These are phyloP conservation scores for Aristolochia fimbriata DNA, from an alignment of 164 flowering plant genomes.

Conservation along the genomic window DNA sequence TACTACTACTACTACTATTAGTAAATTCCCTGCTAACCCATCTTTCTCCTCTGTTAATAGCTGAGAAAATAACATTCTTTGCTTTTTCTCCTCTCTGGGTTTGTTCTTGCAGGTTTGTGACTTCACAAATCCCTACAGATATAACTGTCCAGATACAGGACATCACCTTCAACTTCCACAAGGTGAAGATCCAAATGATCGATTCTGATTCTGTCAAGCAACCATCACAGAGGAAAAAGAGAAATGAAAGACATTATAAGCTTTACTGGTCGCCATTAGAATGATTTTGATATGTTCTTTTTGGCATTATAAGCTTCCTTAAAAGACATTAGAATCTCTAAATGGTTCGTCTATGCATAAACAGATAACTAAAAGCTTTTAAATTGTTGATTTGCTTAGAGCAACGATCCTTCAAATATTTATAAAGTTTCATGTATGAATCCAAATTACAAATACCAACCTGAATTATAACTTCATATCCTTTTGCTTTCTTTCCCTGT, in stretches of 20 bases:
- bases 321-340: too few relatives aligned
- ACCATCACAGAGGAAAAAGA: not conserved
- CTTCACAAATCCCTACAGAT: slow-evolving; percentile 61
- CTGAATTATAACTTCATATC: not conserved
- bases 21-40: not conserved
- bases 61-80: too few relatives aligned
- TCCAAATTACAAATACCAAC: not conserved
- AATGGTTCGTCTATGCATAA: too few relatives aligned
- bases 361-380: too few relatives aligned
- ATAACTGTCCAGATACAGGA: slow-evolving; percentile 48
- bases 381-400: not conserved
- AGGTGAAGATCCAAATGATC: slow-evolving; percentile 30
- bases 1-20: slow-evolving; percentile 11
- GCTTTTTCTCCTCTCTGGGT: not conserved
- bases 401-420: not conserved
- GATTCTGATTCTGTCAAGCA: not conserved
- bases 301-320: too few relatives aligned
- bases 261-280: not conserved
- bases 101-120: slow-evolving; percentile 46
- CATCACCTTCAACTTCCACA: slow-evolving; percentile 54
- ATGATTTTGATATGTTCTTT: not conserved
- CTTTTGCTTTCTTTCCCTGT: not conserved
- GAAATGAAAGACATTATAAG: not conserved
- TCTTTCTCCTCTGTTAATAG: not conserved
- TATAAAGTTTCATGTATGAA: not conserved